A percentile compares a stretch with the other conserved stretches of the same genome.
Conservation (phyloP, 108 stramenopile genomes). For the Nitzschia putrida region DNA sequence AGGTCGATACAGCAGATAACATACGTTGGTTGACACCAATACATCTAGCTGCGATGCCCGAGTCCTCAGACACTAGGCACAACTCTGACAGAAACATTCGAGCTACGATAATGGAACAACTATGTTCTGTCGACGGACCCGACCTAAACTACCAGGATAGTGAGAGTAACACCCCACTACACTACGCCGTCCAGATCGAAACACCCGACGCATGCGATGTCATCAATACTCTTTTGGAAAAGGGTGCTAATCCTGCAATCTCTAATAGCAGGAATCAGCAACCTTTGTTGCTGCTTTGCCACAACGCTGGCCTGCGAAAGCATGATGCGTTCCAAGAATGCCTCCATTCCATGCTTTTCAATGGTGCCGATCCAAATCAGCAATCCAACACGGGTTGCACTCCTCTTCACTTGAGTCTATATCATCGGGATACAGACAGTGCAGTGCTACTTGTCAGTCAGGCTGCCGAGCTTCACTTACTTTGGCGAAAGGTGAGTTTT, state of each 20-base stretch:
- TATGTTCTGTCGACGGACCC: conserved; percentile 28
- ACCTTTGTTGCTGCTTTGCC: conserved; percentile 78
- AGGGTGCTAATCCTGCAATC: conserved; percentile 71
- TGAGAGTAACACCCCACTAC: conserved; percentile 85
- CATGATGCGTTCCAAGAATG: conserved; percentile 67
- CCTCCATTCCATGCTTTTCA: conserved; percentile 61
- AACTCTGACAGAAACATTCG: conserved; percentile 14
- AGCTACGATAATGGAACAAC: conserved; percentile 30
- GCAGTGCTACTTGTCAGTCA: conserved; percentile 66
- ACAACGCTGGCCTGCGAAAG: conserved; percentile 65
- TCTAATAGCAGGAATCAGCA: conserved; percentile 76
- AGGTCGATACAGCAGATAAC: conserved; percentile 78
- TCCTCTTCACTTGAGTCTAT: conserved; percentile 77
- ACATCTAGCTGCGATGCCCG: conserved; percentile 64
- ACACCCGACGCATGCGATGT: conserved; percentile 68
- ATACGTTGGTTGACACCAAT: conserved; percentile 78
- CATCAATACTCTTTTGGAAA: conserved; percentile 64
- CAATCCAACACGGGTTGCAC: conserved; percentile 80
- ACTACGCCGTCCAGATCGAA: conserved; percentile 75
- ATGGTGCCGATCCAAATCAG: conserved; percentile 75
- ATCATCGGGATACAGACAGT: conserved; percentile 71
- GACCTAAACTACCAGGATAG: conserved; percentile 85
- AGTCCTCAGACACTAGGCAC: conserved; percentile 6
- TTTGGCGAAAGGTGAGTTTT: conserved; percentile 69
- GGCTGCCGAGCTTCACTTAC: conserved; percentile 73